These are phyloP conservation scores for Myxozyma udenii DNA, from an alignment of 805 yeast species.

Conservation along the genomic window DNA sequence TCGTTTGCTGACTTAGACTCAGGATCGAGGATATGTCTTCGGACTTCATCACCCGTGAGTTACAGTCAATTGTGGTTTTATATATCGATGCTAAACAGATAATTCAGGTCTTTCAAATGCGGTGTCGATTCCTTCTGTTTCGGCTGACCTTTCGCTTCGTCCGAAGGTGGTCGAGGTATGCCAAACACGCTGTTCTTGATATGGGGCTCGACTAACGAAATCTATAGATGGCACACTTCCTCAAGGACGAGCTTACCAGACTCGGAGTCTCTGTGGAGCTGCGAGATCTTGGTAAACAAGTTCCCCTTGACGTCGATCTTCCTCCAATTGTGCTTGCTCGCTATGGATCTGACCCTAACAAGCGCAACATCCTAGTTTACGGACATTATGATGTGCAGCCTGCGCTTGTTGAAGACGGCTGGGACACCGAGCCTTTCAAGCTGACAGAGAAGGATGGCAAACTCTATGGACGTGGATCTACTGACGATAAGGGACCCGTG, in stretches of 20 bases:
- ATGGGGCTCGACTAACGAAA: not conserved
- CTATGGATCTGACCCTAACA: slow-evolving; percentile 73
- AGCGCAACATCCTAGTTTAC: slow-evolving; percentile 86
- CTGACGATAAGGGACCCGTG: slow-evolving; percentile 98
- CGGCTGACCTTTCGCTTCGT: slow-evolving; percentile 83
- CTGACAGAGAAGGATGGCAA: slow-evolving; percentile 66
- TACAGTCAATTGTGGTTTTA: not conserved
- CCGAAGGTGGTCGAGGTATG: slow-evolving; percentile 68
- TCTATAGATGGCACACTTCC: slow-evolving; percentile 69
- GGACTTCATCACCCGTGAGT: slow-evolving; percentile 19
- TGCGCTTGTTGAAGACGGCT: slow-evolving; percentile 86
- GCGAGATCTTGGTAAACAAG: slow-evolving; percentile 78
- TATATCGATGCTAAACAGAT: not conserved
- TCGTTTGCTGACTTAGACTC: not conserved
- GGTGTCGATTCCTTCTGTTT: slow-evolving; percentile 93
- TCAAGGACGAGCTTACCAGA: slow-evolving; percentile 60
- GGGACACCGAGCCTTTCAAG: slow-evolving; percentile 89
- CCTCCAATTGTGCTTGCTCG: slow-evolving; percentile 96
- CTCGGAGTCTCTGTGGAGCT: slow-evolving; percentile 79
- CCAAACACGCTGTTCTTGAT: not conserved
- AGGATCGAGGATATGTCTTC: slow-evolving; percentile 26
- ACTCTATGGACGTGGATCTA: slow-evolving; percentile 87
- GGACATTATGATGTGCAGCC: slow-evolving; percentile 99
- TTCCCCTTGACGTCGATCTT: slow-evolving; percentile 59
- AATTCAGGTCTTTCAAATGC: slow-evolving; percentile 61